A percentile compares a stretch with the other conserved stretches of the same genome.
These are phyloP conservation scores for Starmerella khaoyaiensis DNA, from an alignment of 805 yeast species.

Conservation along the genomic window DNA sequence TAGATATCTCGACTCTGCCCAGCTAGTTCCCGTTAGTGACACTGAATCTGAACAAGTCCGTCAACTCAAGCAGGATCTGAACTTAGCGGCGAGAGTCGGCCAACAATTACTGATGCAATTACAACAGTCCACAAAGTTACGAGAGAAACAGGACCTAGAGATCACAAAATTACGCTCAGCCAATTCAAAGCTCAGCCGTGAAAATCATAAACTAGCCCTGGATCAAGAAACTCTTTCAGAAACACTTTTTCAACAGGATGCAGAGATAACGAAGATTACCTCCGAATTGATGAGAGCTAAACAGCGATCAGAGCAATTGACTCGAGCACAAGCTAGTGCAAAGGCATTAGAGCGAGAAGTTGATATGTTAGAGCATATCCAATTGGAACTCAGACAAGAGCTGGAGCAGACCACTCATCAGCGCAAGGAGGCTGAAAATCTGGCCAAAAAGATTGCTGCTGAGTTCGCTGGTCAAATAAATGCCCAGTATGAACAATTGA, in stretches of 20 bases:
- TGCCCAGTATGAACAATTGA: conserved; percentile 5
- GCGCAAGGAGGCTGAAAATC: conserved; percentile 11
- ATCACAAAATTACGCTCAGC: conserved; percentile 7
- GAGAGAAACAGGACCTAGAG: conserved; percentile 10
- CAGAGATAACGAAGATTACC: conserved; percentile 10
- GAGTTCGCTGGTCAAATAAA: conserved; percentile 9
- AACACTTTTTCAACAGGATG: conserved; percentile 15
- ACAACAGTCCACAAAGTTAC: conserved; percentile 15
- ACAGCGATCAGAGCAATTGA: conserved; percentile 10
- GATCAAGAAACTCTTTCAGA: conserved; percentile 15
- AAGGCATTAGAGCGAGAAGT: conserved; percentile 20
- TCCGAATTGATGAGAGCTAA: conserved; percentile 13
- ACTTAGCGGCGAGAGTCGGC: conserved; percentile 22
- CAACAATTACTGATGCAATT: conserved; percentile 19
- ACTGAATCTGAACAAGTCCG: conserved; percentile 15
- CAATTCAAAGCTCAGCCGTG: conserved; percentile 12
- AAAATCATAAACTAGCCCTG: conserved; percentile 16
- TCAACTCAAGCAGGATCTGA: conserved; percentile 19
- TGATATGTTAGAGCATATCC: conserved; percentile 17
- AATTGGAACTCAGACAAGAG: conserved; percentile 12
- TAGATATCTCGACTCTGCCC: conserved; percentile 15
- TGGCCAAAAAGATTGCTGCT: conserved; percentile 6
- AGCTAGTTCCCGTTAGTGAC: conserved; percentile 3
- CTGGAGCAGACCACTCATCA: conserved; percentile 9
- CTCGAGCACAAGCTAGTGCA: conserved; percentile 16